phyloP scores from a whole-genome alignment of 495 filamentous ascomycete genomes.

The Aspergillus heteromorphus region DNA sequence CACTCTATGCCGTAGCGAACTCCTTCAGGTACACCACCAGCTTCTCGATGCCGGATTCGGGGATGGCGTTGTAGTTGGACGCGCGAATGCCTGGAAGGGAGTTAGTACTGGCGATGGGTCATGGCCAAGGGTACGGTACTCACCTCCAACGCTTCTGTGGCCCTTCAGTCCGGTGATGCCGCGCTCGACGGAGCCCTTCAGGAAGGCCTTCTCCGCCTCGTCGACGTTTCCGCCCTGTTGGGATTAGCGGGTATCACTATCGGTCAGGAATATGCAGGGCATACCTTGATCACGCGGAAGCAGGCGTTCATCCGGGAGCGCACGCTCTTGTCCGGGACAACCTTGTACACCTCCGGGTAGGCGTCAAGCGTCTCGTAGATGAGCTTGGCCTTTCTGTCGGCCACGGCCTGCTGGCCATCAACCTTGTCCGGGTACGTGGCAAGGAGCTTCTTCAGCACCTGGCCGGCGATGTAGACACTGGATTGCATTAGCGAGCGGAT shows the following conservation, averaged over 20 bases:
- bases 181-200: conserved; percentile 59
- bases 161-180: conserved; percentile 72
- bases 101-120: not conserved
- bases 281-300: conserved; percentile 61
- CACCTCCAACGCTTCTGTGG: conserved; percentile 74
- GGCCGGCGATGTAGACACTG: conserved; percentile 77
- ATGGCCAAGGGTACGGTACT: conserved; percentile 49
- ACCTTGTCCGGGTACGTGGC: conserved; percentile 20
- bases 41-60: conserved; percentile 52
- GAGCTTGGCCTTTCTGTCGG: conserved; percentile 66
- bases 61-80: conserved; percentile 56
- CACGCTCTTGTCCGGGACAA: conserved; percentile 67
- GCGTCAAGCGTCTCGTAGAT: conserved; percentile 72
- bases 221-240: conserved; percentile 43
- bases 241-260: not conserved
- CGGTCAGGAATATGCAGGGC: not conserved
- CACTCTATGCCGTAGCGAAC: conserved; percentile 31
- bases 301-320: conserved; percentile 91
- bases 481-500: not conserved
- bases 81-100: conserved; percentile 23
- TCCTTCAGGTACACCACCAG: conserved; percentile 52
- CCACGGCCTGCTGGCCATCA: conserved; percentile 38
- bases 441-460: conserved; percentile 69
- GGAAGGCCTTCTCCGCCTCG: conserved; percentile 70
- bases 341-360: conserved; percentile 60